Base-by-base conservation (phyloP, 352 stramenopile species). In the Aphanomyces astaci region DNA sequence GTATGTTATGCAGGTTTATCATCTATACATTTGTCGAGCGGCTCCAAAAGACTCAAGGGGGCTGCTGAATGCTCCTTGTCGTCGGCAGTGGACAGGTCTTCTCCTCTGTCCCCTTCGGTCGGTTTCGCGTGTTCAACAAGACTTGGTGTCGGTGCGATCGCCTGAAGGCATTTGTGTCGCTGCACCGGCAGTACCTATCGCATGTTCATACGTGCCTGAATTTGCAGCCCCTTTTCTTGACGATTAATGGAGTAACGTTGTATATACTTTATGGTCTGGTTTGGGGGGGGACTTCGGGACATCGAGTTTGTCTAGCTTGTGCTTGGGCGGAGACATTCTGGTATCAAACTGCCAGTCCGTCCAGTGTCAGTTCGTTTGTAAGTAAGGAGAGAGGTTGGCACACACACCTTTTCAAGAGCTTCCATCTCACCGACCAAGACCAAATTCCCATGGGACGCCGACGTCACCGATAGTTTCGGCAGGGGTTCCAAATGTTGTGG, bases 261-360 rank as follows among this genome's bases (percentile, higher is more conserved):
- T n/a, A n/a, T n/a, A n/a, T n/a, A 25, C 27, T 25, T 55, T 55
- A 1, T 25, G 10, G 48, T 55, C 48, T 22, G 48, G 11, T n/a
- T 30, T 55, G n/a, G 27, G n/a, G 48, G 48, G 48, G n/a, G 48
- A 55, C 22, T 55, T 55, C 10, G 48, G 48, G n/a, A n/a, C 48
- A n/a, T 55, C 48, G 48, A 67, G 48, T 39, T 67, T 67, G 9
- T 67, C 60, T 9, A 67, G 48, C 31, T 67, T 67, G 60, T 40
- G 52, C 39, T 67, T 67, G 17, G 60, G 60, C 7, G 60, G 60
- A 10, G 60, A 67, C 10, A 39, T 1, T 19, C 45, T 7, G 17
- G 60, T 27, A 30, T 67, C 60, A 54, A 67, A 57, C 60, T 67
- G 59, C 11, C 2, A 24, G 9, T 1, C n/a, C 48, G n/a, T n/a